Base-by-base conservation (phyloP, 441 rosid genomes). In the Euphorbia corollata region DNA sequence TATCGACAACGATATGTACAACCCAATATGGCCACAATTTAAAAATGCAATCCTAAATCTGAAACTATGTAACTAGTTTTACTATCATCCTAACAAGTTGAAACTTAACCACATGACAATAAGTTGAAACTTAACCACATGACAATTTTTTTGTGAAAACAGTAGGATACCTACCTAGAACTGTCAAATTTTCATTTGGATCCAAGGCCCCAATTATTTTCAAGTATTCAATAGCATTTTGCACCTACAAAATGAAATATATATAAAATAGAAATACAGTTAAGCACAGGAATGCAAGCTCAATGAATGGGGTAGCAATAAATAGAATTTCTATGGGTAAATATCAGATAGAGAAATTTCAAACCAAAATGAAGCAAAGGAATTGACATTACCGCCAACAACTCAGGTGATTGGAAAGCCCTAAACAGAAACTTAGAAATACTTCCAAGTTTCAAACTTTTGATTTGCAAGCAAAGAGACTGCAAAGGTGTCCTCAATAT, bases 401-500 rank as follows among this genome's bases (percentile, higher is more conserved):
- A 71, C 72, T 92, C 90, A 15, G 98, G 98, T 69, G 98, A 88
- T 74, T 92, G 97, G 84, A 92, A 74, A 61, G 98, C 97, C 79
- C 85, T 82, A 30, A 88, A 87, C 54, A 92, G 77, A 76, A 92
- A 88, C 76, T 84, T 88, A 38, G 95, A 80, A 59, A 92, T 89
- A 74, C 91, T 86, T 69, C 93, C 96, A 20, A 88, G 89, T 71
- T 84, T 81, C 77, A 92, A 78, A 72, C 92, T 84, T 79, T 90
- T 92, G 72, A 92, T 92, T 82, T 92, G 97, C 82, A 92, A 68
- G 78, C 97, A 92, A 22, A 90, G 87, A 54, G 96, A 92, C 77
- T 90, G 98, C 75, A 92, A 77, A 63, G 97, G 97, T 10, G 98
- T 90, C 77, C 98, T 83, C 79, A 92, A 84, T 65, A 92, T 90